A percentile compares a stretch with the other conserved stretches of the same genome.
Evolutionary conservation across 306 rosid genomes (phyloP).

Genomic region (Vigna reflexopilosa): DNA sequence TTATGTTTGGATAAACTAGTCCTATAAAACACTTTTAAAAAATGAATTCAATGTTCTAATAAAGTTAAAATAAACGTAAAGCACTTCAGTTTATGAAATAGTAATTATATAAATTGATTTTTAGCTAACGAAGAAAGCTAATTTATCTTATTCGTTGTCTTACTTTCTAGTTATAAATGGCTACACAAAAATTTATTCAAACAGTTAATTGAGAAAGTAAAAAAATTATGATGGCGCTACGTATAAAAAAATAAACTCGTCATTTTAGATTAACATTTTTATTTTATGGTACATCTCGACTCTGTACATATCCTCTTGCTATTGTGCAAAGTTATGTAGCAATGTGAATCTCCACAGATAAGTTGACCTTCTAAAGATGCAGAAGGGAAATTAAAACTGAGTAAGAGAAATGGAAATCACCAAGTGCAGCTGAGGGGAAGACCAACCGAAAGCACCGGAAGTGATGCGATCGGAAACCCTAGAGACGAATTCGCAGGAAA

Average conservation of each 20-base stretch:
- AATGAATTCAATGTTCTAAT: background rate
- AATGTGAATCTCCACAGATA: background rate
- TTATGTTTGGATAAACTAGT: too few relatives aligned
- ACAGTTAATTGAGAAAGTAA: background rate
- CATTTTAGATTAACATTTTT: background rate
- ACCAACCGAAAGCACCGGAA: slow-evolving; percentile 73
- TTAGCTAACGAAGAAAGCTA: background rate
- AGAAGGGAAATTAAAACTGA: background rate
- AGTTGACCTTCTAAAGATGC: background rate
- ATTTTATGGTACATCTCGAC: too few relatives aligned
- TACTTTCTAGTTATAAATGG: too few relatives aligned
- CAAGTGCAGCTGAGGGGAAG: slow-evolving; percentile 69
- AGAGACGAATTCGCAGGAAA: slow-evolving; percentile 56
- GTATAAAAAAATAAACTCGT: background rate
- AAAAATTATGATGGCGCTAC: background rate
- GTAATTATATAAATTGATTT: too few relatives aligned
- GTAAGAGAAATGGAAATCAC: slow-evolving; percentile 42
- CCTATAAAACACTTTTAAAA: too few relatives aligned
- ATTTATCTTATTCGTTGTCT: too few relatives aligned
- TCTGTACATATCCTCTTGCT: too few relatives aligned
- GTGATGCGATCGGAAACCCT: slow-evolving; percentile 66
- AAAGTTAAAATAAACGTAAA: background rate
- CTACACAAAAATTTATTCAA: background rate
- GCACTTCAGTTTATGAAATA: background rate
- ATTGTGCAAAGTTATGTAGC: background rate